Base-by-base conservation (phyloP, 495 filamentous ascomycete genomes). In the Annulohypoxylon bovei region DNA sequence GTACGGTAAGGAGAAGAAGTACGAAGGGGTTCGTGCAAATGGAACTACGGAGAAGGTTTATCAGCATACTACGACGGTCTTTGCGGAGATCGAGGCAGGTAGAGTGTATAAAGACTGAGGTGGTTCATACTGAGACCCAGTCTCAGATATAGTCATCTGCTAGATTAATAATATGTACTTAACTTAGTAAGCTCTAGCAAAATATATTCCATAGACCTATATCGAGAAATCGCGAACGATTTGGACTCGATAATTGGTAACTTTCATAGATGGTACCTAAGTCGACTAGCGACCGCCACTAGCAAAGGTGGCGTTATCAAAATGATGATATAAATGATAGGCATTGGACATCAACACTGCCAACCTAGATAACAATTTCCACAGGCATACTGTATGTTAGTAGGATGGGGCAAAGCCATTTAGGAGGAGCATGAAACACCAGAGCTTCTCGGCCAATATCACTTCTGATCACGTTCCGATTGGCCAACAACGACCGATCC, bases 21-120 rank as follows among this genome's bases (percentile, higher is more conserved):
- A 69, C 27, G n/a, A n/a, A 9, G 44, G 62, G 22, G 11, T 71
- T 59, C 68, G 52, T 28, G 52, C 62, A 7, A 53, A 52, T 14
- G 57, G 50, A 11, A 57, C 59, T 49, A 14, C 44, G 20, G 20
- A 66, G 16, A 66, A 57, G 37, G 16, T 71, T 12, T 63, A 64
- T 40, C 59, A 64, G 54, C 47, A 60, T 32, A 60, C 46, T 11
- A 54, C 60, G 54, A 20, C 30, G 25, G 53, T 52, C 6, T 69
- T 63, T 35, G 28, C n/a, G 28, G 60, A 55, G 35, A 64, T 70
- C 28, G 55, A 60, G 28, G 23, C 22, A 12, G 33, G 53, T n/a
- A 37, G 55, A 27, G 27, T 42, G 25, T 52, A 65, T 30, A 55
- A 52, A 25, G 59, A 32, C 27, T 68, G 20, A 58, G 23, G 2